Evolutionary conservation across 164 flowering plant genomes (phyloP).

Genomic region (Kalanchoe fedtschenkoi): DNA sequence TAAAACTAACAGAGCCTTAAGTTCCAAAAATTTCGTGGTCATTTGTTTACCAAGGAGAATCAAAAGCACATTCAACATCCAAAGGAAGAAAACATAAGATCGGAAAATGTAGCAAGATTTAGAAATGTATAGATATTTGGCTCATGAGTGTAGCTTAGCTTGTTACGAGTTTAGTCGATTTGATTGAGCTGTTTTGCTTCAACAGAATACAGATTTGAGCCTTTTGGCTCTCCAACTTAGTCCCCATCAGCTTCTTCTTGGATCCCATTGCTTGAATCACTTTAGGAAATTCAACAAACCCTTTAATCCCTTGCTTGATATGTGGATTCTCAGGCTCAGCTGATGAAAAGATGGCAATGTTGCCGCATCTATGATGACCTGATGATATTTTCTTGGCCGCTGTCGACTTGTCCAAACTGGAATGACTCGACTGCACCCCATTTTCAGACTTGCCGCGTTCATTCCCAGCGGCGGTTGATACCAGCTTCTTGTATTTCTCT

Average conservation of each 20-base stretch:
- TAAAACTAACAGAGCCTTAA: too few species aligned
- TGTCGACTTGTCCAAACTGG: not conserved
- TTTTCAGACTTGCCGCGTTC: not conserved
- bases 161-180: conserved; percentile 15
- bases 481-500: conserved; percentile 36
- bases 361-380: conserved; percentile 3
- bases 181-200: conserved; percentile 42
- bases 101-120: too few species aligned
- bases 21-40: too few species aligned
- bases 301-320: conserved; percentile 66
- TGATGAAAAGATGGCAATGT: conserved; percentile 4
- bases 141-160: not conserved
- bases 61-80: too few species aligned
- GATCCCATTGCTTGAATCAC: conserved; percentile 55
- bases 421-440: not conserved
- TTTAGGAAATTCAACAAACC: conserved; percentile 74
- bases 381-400: not conserved
- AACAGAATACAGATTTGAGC: conserved; percentile 55
- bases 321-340: conserved; percentile 58
- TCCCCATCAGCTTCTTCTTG: conserved; percentile 38
- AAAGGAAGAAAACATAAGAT: too few species aligned
- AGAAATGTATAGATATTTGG: not conserved
- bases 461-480: not conserved
- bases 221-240: conserved; percentile 69
- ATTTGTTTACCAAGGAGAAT: too few species aligned